Conservation (phyloP, 768 basidiomycete genomes). For the Phanerochaete carnosa region DNA sequence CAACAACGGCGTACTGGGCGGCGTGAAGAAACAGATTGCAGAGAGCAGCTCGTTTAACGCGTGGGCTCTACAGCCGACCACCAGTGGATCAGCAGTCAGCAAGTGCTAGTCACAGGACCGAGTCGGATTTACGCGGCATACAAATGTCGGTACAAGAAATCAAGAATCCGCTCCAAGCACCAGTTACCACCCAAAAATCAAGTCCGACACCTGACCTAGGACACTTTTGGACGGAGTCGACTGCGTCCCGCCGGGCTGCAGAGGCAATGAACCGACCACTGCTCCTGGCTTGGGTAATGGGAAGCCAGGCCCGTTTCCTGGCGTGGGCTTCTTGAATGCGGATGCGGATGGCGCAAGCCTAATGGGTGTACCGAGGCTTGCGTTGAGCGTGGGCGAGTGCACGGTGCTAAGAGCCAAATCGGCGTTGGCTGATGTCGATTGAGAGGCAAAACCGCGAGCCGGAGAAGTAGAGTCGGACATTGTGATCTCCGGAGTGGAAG, state of each 20-base stretch:
- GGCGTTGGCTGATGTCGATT: constrained; percentile 17
- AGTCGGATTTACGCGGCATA: not conserved
- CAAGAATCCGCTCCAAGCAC: not conserved
- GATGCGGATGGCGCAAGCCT: constrained; percentile 68
- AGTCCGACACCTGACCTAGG: constrained; percentile 72
- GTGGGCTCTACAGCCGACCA: no score
- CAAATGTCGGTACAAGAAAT: not conserved
- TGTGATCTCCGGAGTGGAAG: constrained; percentile 16
- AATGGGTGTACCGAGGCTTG: constrained; percentile 61
- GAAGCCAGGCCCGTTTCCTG: constrained; percentile 4
- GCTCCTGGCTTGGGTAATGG: constrained; percentile 24
- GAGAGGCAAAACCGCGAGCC: constrained; percentile 29
- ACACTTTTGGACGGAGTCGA: constrained; percentile 51
- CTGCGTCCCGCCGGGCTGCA: constrained; percentile 16
- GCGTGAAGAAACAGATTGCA: no score
- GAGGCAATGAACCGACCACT: constrained; percentile 23
- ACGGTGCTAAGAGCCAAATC: constrained; percentile 16
- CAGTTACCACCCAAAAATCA: constrained; percentile 79
- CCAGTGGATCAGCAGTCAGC: not conserved
- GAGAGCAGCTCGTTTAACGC: no score
- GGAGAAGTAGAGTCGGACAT: constrained; percentile 18
- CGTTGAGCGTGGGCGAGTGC: constrained; percentile 31
- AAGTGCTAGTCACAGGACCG: not conserved
- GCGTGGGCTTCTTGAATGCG: constrained; percentile 59
- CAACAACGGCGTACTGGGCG: not conserved